These are phyloP conservation scores for Citrus inodora DNA, from an alignment of 345 rosid species.

Conservation along the genomic window DNA sequence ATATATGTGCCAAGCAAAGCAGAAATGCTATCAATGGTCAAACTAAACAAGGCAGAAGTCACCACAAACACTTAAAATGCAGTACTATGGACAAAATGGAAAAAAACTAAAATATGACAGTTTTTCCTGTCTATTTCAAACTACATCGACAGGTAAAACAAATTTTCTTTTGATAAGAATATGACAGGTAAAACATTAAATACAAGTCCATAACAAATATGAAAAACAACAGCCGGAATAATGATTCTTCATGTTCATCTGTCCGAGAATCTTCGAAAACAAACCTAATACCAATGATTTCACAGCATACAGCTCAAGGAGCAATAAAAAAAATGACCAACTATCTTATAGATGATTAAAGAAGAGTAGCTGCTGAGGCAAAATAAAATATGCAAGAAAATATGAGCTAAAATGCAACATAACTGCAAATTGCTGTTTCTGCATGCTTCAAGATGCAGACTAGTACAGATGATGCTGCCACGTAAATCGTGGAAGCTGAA, in stretches of 20 bases:
- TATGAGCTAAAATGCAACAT: not conserved
- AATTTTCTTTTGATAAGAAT: not conserved
- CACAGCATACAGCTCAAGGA: not conserved
- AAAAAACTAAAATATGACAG: not conserved
- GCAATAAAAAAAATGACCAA: not conserved
- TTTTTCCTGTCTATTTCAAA: not conserved
- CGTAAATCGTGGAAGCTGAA: not conserved
- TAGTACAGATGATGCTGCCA: not conserved
- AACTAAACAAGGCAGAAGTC: not conserved
- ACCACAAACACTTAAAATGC: not conserved
- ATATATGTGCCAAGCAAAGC: not conserved
- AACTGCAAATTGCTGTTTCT: not conserved
- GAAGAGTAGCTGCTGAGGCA: not conserved
- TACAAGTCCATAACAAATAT: not conserved
- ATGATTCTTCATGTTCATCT: not conserved
- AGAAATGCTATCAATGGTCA: not conserved
- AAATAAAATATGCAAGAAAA: not conserved
- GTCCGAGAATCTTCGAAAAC: not conserved
- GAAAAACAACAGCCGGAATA: not conserved
- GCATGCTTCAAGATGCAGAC: not conserved
- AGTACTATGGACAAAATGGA: not conserved
- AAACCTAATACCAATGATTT: not conserved
- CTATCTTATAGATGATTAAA: not conserved
- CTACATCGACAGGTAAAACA: not conserved
- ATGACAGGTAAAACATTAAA: no score